Base-by-base conservation (phyloP, 2,329 filamentous ascomycete species). In the Arthrobotrys entomopaga region DNA sequence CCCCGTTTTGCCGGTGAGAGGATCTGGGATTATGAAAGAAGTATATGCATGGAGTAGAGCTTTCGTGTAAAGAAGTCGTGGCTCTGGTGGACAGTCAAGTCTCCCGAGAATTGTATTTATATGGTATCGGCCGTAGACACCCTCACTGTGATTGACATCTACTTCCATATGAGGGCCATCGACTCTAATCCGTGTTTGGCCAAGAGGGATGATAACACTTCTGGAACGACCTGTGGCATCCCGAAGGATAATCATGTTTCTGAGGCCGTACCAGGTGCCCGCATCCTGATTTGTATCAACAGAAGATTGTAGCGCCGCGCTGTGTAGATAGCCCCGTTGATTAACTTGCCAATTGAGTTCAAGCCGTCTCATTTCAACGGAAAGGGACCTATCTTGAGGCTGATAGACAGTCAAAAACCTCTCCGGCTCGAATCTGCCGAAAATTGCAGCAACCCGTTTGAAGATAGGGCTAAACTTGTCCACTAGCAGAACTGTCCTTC, bases 1-100 rank as follows among this genome's bases (percentile, higher is more conserved):
- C 0, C 89, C 89, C 0, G 87, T 90, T 0, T 84, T 82, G 0
- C 83, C 81, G 0, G 88, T 90, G 0, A 91, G 81, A 0, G 82
- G 80, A 77, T 91, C 89, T 0, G 86, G 84, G 0, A 90, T 40
- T 0, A 84, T 77, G 34, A 85, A 86, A 0, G 88, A 88, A 0
- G 89, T 91, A 3, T 84, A 80, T 0, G 88, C 89, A 77, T 91
- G 89, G 0, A 88, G 79, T 2, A 84, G 79, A 0, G 87, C 87
- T 77, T 88, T 89, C 0, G 81, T 81, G 65, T 88, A 88, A 0
- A 87, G 80, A 0, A 88, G 79, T 0, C 79, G 78, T 0, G 86
- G 86, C 52, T 90, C 88, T 0, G 86, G 81, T 0, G 88, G 82
- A 42, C 87, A 89, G 1, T 85, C 83, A 0, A 91, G 79, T 0